A percentile compares a stretch with the other conserved stretches of the same genome.
phyloP scores from a whole-genome alignment of 2,329 filamentous ascomycete genomes.

The Colletotrichum lentis region DNA sequence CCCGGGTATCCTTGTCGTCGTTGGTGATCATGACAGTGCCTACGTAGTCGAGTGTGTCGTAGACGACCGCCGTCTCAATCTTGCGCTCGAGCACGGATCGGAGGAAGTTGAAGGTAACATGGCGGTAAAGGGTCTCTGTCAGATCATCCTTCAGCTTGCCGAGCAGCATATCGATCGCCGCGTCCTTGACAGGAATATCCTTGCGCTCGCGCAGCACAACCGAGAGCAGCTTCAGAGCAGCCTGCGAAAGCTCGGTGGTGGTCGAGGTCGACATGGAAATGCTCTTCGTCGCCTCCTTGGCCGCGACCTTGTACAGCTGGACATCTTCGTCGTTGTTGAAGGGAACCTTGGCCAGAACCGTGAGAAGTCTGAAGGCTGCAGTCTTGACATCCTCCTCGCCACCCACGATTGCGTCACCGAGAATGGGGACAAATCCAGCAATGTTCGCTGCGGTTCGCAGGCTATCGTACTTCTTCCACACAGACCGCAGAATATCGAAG shows the following conservation, averaged over 20 bases:
- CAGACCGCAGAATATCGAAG: conserved; percentile 82
- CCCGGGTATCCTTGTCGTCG: conserved; percentile 85
- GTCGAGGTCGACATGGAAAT: conserved; percentile 81
- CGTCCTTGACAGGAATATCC: conserved; percentile 79
- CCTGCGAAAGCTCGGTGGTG: conserved; percentile 84
- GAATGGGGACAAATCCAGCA: conserved; percentile 83
- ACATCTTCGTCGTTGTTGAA: conserved; percentile 73
- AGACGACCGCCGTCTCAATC: conserved; percentile 85
- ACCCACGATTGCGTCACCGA: conserved; percentile 85
- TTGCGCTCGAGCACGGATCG: conserved; percentile 86
- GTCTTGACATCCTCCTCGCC: conserved; percentile 93
- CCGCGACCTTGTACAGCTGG: conserved; percentile 76
- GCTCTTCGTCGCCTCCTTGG: conserved; percentile 83
- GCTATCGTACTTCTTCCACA: conserved; percentile 85
- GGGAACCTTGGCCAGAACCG: conserved; percentile 84
- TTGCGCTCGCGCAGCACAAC: conserved; percentile 83
- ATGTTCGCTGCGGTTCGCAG: conserved; percentile 83
- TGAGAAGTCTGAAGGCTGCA: conserved; percentile 84
- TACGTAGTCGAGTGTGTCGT: conserved; percentile 89
- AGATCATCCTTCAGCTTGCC: conserved; percentile 85
- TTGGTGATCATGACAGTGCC: conserved; percentile 96
- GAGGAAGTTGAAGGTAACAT: conserved; percentile 93
- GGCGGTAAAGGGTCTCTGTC: conserved; percentile 90
- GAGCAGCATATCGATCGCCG: conserved; percentile 82
- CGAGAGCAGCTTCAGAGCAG: conserved; percentile 86